Percentiles rank a stretch among this genome's conserved stretches.
These are phyloP conservation scores for Furcasterigmium sp. DNA, from an alignment of 2,329 filamentous ascomycete genomes.

Conservation along the genomic window DNA sequence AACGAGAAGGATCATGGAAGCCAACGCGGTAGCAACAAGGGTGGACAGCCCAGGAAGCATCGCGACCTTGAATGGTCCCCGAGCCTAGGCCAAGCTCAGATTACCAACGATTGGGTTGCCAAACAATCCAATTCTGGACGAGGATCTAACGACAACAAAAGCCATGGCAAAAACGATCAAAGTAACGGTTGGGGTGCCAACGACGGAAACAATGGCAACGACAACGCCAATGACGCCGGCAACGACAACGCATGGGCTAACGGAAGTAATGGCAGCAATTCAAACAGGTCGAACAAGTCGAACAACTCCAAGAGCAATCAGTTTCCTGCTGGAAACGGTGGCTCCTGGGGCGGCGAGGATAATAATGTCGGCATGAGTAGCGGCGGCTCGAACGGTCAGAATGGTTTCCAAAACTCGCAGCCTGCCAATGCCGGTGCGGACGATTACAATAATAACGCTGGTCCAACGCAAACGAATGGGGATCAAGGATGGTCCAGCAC, in stretches of 20 bases:
- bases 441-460: neutral
- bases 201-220: neutral
- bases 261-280: neutral
- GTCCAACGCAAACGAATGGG: constrained; percentile 5
- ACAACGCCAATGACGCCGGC: neutral
- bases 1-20: neutral
- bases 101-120: no score
- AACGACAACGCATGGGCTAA: neutral
- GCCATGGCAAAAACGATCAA: neutral
- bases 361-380: constrained; percentile 7
- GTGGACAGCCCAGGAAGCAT: neutral
- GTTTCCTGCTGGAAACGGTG: constrained; percentile 2
- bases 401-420: constrained; percentile 5
- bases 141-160: neutral
- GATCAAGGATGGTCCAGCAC: neutral
- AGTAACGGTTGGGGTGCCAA: neutral
- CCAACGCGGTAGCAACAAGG: neutral
- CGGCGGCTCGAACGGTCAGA: constrained; percentile 4
- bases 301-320: constrained; percentile 5
- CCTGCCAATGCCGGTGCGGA: constrained; percentile 2
- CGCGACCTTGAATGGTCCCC: neutral
- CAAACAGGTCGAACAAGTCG: constrained; percentile 4
- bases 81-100: neutral
- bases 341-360: neutral
- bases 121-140: neutral